Percentiles rank a stretch among this genome's conserved stretches.
phyloP scores from a whole-genome alignment of 176 grass and related monocot genomes.

The Musa troglodytarum region DNA sequence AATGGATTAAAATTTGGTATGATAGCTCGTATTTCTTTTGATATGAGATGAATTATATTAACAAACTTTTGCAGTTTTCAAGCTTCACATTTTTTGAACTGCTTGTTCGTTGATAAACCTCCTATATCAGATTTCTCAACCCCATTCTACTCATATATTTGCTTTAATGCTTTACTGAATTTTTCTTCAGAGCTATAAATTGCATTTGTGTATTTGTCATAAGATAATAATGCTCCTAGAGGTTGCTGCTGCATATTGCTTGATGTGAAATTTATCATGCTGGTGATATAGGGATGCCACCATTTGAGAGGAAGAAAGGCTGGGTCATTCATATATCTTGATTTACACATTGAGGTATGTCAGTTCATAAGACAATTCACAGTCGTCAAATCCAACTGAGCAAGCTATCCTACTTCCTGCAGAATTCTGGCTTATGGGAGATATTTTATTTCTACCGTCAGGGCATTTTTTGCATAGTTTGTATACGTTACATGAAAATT shows the following conservation, averaged over 20 bases:
- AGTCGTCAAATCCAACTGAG: background rate
- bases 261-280: background rate
- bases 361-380: constrained; percentile 15
- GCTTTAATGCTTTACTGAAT: too few relatives aligned
- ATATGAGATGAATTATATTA: too few relatives aligned
- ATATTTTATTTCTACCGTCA: background rate
- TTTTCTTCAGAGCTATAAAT: background rate
- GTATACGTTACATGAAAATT: too few relatives aligned
- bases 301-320: constrained; percentile 90
- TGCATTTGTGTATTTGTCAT: background rate
- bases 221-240: background rate
- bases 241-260: background rate
- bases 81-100: too few relatives aligned
- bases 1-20: too few relatives aligned
- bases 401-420: background rate
- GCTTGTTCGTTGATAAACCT: too few relatives aligned
- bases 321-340: constrained; percentile 85
- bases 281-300: constrained; percentile 68
- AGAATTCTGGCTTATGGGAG: background rate
- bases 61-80: too few relatives aligned
- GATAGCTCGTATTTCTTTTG: too few relatives aligned
- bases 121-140: background rate
- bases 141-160: background rate
- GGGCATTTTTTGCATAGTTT: too few relatives aligned
- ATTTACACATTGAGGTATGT: constrained; percentile 94